Evolutionary conservation across 2,329 filamentous ascomycete genomes (phyloP).

Genomic region (Bipolaris cookei): DNA sequence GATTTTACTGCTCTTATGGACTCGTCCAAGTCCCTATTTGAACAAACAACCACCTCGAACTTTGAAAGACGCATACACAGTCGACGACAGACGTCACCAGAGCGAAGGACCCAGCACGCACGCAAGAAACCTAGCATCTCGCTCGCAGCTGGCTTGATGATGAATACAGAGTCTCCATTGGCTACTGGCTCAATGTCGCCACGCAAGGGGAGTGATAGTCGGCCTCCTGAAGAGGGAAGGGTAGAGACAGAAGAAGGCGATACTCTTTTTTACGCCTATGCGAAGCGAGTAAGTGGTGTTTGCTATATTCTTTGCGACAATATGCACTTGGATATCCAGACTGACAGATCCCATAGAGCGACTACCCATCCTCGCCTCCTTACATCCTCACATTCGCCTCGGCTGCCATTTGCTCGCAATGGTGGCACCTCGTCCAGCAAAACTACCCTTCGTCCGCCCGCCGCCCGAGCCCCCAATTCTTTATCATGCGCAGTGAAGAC

Average conservation of each 20-base stretch:
- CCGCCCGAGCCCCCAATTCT: constrained; percentile 42
- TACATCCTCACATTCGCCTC: constrained; percentile 46
- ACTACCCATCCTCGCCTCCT: constrained; percentile 41
- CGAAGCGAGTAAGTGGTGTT: constrained; percentile 35
- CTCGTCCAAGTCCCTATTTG: constrained; percentile 29
- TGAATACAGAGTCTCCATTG: constrained; percentile 34
- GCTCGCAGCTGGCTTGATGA: constrained; percentile 46
- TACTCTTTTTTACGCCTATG: constrained; percentile 46
- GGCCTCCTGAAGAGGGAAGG: constrained; percentile 7
- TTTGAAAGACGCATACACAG: constrained; percentile 33
- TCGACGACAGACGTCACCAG: constrained; percentile 30
- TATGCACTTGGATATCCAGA: neutral
- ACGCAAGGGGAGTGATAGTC: constrained; percentile 20
- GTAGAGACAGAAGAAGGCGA: constrained; percentile 20
- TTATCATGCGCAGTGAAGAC: constrained; percentile 45
- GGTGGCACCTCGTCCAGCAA: constrained; percentile 44
- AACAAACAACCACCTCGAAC: constrained; percentile 24
- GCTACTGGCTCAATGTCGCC: constrained; percentile 22
- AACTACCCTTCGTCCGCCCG: constrained; percentile 42
- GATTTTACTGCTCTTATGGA: constrained; percentile 44
- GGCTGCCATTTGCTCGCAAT: constrained; percentile 38
- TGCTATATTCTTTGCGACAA: neutral
- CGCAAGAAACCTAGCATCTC: constrained; percentile 45
- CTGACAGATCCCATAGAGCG: constrained; percentile 33
- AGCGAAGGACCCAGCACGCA: constrained; percentile 24